Percentiles rank a stretch among this genome's conserved stretches.
phyloP scores from a whole-genome alignment of 345 rosid species.

The Sonneratia alba region DNA sequence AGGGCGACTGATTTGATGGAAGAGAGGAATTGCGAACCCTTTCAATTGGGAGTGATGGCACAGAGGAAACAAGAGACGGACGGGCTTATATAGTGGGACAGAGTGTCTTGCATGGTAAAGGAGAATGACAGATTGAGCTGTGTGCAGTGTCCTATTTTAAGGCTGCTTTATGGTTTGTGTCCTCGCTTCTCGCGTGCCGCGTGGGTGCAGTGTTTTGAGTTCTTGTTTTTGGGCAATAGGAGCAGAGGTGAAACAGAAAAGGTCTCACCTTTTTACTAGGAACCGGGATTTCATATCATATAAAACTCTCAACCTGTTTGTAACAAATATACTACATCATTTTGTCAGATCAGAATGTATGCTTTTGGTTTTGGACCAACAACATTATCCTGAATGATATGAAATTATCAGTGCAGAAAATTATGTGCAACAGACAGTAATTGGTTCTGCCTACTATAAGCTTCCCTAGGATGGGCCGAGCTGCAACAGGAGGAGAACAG shows the following conservation, averaged over 20 bases:
- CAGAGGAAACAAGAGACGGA: background rate
- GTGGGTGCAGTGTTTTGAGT: slow-evolving; percentile 5
- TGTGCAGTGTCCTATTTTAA: background rate
- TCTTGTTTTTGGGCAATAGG: background rate
- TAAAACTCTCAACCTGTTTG: background rate
- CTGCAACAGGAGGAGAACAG: background rate
- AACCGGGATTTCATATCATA: background rate
- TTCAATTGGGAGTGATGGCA: background rate
- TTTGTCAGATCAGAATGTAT: too few species aligned
- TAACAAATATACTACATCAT: background rate
- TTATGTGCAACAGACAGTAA: too few species aligned
- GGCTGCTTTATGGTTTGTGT: background rate
- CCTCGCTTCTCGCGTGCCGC: slow-evolving; percentile 15
- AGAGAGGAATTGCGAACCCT: background rate
- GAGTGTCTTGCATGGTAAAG: background rate
- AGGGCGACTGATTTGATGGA: background rate
- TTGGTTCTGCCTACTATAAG: too few species aligned
- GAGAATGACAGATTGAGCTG: slow-evolving; percentile 2
- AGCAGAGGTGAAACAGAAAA: background rate
- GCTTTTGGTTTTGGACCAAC: too few species aligned
- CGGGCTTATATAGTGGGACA: background rate
- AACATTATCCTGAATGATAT: too few species aligned
- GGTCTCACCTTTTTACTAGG: background rate
- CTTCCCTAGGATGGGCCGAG: background rate
- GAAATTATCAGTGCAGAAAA: too few species aligned